Evolutionary conservation across 2,329 filamentous ascomycete species (phyloP).

Genomic region (Alternaria postmessia): DNA sequence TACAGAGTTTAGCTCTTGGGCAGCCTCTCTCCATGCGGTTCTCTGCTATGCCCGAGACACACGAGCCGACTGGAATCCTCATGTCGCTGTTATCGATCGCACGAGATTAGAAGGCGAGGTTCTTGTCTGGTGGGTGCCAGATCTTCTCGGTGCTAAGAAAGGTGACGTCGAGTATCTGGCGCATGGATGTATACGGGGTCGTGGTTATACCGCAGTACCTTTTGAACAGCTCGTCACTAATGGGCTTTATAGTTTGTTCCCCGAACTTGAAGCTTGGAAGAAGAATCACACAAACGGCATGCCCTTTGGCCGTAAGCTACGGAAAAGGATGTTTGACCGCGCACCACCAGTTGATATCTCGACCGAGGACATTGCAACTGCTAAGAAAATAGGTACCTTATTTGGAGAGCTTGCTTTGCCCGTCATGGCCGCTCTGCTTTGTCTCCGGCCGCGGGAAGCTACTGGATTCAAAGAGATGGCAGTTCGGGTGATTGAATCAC

Average conservation of each 20-base stretch:
- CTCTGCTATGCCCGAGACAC: background rate
- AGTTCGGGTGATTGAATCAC: no score
- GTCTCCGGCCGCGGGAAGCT: no score
- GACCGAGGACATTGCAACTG: no score
- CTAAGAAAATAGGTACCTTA: no score
- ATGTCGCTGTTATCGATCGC: background rate
- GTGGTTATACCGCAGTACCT: background rate
- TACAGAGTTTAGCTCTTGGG: background rate
- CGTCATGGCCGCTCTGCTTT: no score
- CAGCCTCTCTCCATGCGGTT: background rate
- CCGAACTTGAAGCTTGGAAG: no score
- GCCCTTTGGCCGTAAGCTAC: no score
- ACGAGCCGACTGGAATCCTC: background rate
- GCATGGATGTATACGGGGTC: background rate
- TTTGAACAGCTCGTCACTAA: background rate
- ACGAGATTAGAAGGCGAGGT: background rate
- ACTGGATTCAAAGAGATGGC: no score
- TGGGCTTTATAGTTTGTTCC: background rate
- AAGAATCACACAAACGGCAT: no score
- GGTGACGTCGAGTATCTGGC: background rate
- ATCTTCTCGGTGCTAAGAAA: background rate
- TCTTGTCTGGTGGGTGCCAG: background rate
- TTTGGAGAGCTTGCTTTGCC: no score
- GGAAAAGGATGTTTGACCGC: no score
- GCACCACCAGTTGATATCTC: no score